Evolutionary conservation across 768 basidiomycete genomes (phyloP).

Genomic region (Podaxis carcinomalis): DNA sequence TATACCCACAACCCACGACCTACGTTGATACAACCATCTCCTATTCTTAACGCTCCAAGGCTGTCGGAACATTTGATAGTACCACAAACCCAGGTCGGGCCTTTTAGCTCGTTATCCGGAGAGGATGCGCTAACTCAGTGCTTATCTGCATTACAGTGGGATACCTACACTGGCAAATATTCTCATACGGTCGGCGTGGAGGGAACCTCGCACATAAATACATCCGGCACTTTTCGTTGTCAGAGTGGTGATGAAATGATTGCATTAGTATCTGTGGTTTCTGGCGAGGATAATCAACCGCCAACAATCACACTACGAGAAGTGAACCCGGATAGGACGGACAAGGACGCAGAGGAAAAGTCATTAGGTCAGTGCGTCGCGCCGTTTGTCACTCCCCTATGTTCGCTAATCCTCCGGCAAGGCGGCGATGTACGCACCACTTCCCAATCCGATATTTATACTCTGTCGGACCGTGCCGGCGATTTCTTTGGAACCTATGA

Average conservation of each 20-base stretch:
- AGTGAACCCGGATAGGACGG: background rate
- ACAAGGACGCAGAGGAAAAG: conserved; percentile 7
- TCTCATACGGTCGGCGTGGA: conserved; percentile 3
- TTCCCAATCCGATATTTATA: conserved; percentile 7
- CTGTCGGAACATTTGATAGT: background rate
- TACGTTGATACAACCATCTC: background rate
- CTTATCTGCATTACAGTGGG: background rate
- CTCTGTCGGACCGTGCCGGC: conserved; percentile 14
- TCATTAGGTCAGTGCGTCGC: background rate
- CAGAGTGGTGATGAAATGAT: conserved; percentile 13
- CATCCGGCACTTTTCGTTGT: background rate
- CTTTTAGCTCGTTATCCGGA: background rate
- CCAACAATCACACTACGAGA: conserved; percentile 3
- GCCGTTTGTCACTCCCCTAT: too few relatives aligned
- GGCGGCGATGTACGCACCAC: conserved; percentile 1
- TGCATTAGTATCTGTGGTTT: conserved; percentile 6
- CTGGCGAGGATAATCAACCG: background rate
- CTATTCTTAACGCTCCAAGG: background rate
- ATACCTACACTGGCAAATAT: conserved; percentile 5
- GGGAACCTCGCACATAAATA: background rate
- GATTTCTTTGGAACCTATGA: conserved; percentile 11
- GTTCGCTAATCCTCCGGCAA: background rate
- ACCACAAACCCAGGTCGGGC: background rate
- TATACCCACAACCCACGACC: background rate
- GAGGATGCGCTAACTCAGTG: background rate